These are phyloP conservation scores for Hyaloscypha bicolor DNA, from an alignment of 495 filamentous ascomycete genomes.

Conservation along the genomic window DNA sequence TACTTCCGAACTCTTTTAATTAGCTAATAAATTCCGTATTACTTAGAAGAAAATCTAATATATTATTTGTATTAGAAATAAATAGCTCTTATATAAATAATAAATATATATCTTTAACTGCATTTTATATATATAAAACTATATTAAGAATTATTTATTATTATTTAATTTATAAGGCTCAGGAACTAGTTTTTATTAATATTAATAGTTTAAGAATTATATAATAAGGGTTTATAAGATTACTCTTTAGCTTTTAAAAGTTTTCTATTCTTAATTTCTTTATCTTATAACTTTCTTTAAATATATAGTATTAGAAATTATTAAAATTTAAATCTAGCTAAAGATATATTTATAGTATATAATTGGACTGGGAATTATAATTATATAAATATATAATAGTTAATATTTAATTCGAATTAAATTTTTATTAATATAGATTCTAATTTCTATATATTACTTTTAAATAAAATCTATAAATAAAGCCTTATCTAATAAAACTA, in stretches of 20 bases:
- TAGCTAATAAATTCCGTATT: slow-evolving; percentile 11
- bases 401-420: too few relatives aligned
- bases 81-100: not conserved
- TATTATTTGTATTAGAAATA: slow-evolving; percentile 22
- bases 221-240: slow-evolving; percentile 18
- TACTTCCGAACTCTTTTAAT: not conserved
- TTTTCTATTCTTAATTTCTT: not conserved
- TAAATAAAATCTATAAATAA: not conserved
- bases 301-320: slow-evolving; percentile 3
- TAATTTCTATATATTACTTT: not conserved
- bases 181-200: slow-evolving; percentile 21
- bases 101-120: too few relatives aligned
- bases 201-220: slow-evolving; percentile 34
- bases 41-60: slow-evolving; percentile 14
- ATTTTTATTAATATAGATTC: too few relatives aligned
- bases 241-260: slow-evolving; percentile 5
- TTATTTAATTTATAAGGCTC: slow-evolving; percentile 26
- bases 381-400: too few relatives aligned
- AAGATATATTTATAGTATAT: slow-evolving; percentile 1
- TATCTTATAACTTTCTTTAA: slow-evolving; percentile 1
- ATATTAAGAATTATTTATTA: slow-evolving; percentile 13
- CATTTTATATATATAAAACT: too few relatives aligned
- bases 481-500: too few relatives aligned
- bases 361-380: slow-evolving; percentile 1
- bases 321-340: slow-evolving; percentile 1